Evolutionary conservation across 768 basidiomycete species (phyloP).

Genomic region (Brasilioporus rufonigricans): DNA sequence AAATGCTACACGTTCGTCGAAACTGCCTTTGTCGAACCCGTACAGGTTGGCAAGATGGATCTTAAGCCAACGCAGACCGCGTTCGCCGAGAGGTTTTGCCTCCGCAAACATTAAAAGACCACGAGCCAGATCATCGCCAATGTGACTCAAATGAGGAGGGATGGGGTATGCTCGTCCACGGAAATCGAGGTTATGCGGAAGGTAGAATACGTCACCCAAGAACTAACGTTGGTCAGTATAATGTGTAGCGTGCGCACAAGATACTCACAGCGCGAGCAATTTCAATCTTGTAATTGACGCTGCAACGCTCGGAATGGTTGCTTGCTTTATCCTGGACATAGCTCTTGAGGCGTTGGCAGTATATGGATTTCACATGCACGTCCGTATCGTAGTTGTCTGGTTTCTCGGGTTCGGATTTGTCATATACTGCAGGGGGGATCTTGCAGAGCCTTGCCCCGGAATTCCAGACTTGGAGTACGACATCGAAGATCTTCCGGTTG

Average conservation of each 20-base stretch:
- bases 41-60: slow-evolving; percentile 92
- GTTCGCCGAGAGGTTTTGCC: slow-evolving; percentile 72
- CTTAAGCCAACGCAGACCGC: slow-evolving; percentile 91
- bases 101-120: slow-evolving; percentile 84
- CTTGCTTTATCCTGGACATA: slow-evolving; percentile 63
- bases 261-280: slow-evolving; percentile 82
- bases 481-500: slow-evolving; percentile 74
- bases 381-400: slow-evolving; percentile 44
- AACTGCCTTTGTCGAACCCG: slow-evolving; percentile 92
- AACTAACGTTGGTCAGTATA: slow-evolving; percentile 47
- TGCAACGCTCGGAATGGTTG: slow-evolving; percentile 90
- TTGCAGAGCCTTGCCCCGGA: slow-evolving; percentile 77
- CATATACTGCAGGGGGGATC: slow-evolving; percentile 72
- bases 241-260: neutral
- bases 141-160: slow-evolving; percentile 92
- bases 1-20: slow-evolving; percentile 87
- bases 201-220: slow-evolving; percentile 82
- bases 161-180: slow-evolving; percentile 96
- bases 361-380: slow-evolving; percentile 53
- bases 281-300: slow-evolving; percentile 94
- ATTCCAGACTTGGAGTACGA: slow-evolving; percentile 84
- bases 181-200: slow-evolving; percentile 97
- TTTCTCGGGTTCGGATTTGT: slow-evolving; percentile 61
- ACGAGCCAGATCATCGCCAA: slow-evolving; percentile 91
- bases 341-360: slow-evolving; percentile 52